Conservation (phyloP, 73 alveolate species). For the Urostyla sp. region DNA sequence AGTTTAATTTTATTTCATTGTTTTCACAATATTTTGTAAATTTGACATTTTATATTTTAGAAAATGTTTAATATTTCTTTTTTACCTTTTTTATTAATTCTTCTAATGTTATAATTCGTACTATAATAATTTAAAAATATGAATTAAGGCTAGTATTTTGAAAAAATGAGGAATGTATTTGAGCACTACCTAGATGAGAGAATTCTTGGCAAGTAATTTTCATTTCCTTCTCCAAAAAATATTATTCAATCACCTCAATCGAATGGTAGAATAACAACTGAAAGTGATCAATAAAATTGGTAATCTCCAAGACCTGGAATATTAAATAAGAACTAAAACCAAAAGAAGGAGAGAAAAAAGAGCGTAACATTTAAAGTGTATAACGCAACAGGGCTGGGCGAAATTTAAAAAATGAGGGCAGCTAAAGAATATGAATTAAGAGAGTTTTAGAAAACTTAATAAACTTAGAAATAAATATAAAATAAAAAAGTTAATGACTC, state of each 20-base stretch:
- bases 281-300: background rate
- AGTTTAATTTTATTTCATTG: no score
- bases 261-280: background rate
- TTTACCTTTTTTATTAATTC: no score
- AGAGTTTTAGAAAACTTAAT: constrained; percentile 17
- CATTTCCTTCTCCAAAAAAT: constrained; percentile 13
- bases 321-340: background rate
- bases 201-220: background rate
- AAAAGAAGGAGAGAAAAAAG: background rate
- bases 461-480: background rate
- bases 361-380: constrained; percentile 4
- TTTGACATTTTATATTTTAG: no score
- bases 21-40: no score
- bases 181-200: constrained; percentile 41
- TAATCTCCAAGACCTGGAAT: constrained; percentile 12
- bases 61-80: no score
- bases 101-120: no score
- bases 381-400: constrained; percentile 7
- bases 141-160: no score
- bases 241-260: background rate
- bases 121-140: no score
- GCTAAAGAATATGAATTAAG: constrained; percentile 49
- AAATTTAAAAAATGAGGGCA: background rate
- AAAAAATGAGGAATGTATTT: constrained; percentile 24
- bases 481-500: background rate